phyloP scores from a whole-genome alignment of 768 basidiomycete genomes.

The Collybia sordida region DNA sequence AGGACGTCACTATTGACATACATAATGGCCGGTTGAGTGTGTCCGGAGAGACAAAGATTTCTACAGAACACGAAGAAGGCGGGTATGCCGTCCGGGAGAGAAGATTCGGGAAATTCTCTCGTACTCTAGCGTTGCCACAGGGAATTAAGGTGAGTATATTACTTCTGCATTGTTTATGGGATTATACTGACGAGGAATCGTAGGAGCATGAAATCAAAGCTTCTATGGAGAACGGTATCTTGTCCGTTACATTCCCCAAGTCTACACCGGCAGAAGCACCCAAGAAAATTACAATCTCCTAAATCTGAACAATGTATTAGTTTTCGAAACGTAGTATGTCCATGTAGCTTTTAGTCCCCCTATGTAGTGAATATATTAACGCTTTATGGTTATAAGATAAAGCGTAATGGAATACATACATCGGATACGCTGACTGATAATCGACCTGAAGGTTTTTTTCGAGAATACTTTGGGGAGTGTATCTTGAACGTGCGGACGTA shows the following conservation, averaged over 20 bases:
- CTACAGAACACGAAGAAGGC: conserved; percentile 25
- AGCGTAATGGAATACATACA: no score
- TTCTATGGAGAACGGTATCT: conserved; percentile 42
- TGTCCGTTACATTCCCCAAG: no score
- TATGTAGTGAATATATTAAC: no score
- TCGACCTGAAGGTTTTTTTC: no score
- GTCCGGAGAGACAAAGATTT: conserved; percentile 36
- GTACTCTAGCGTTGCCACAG: conserved; percentile 42
- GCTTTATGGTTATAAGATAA: no score
- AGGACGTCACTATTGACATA: conserved; percentile 43
- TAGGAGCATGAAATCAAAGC: conserved; percentile 45
- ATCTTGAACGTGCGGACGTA: no score
- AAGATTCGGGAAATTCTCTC: conserved; percentile 42
- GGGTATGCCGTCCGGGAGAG: conserved; percentile 43
- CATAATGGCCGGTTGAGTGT: conserved; percentile 43
- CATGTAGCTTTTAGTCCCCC: no score
- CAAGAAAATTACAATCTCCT: conserved; percentile 1
- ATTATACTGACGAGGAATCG: background rate
- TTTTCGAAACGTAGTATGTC: no score
- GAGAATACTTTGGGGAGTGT: no score
- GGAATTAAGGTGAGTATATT: conserved; percentile 40
- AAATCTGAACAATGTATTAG: no score
- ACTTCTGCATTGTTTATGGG: background rate
- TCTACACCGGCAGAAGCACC: background rate
- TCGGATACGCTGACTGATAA: no score